Conservation (phyloP, 306 rosid species). For the Sesbania bispinosa region DNA sequence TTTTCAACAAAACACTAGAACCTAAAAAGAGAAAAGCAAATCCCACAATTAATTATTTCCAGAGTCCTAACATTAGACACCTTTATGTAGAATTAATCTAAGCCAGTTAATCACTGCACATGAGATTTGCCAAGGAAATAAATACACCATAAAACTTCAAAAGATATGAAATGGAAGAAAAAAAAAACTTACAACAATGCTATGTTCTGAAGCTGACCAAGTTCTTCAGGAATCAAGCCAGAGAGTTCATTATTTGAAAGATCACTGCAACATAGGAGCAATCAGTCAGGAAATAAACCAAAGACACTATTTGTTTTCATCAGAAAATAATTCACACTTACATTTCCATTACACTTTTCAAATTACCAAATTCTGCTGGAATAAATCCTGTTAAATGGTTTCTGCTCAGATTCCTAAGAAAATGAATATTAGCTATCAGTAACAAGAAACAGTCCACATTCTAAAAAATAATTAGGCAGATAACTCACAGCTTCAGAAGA, state of each 20-base stretch:
- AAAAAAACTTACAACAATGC: conserved; percentile 58
- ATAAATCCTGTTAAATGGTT: conserved; percentile 67
- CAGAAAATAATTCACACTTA: conserved; percentile 28
- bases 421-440: conserved; percentile 26
- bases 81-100: too few species aligned
- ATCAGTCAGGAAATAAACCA: background rate
- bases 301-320: background rate
- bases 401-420: conserved; percentile 81
- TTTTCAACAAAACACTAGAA: too few species aligned
- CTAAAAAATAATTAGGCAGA: background rate
- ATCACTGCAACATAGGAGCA: conserved; percentile 58
- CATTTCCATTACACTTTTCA: conserved; percentile 94
- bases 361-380: conserved; percentile 95
- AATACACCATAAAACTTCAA: background rate
- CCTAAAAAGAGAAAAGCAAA: too few species aligned
- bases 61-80: too few species aligned
- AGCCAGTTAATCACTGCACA: background rate
- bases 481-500: conserved; percentile 89
- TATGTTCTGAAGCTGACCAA: conserved; percentile 88
- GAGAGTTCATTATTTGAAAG: conserved; percentile 76
- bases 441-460: background rate
- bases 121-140: background rate
- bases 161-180: background rate
- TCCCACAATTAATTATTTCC: too few species aligned
- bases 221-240: conserved; percentile 83